phyloP scores from a whole-genome alignment of 768 basidiomycete genomes.

The Ramaria sp. region DNA sequence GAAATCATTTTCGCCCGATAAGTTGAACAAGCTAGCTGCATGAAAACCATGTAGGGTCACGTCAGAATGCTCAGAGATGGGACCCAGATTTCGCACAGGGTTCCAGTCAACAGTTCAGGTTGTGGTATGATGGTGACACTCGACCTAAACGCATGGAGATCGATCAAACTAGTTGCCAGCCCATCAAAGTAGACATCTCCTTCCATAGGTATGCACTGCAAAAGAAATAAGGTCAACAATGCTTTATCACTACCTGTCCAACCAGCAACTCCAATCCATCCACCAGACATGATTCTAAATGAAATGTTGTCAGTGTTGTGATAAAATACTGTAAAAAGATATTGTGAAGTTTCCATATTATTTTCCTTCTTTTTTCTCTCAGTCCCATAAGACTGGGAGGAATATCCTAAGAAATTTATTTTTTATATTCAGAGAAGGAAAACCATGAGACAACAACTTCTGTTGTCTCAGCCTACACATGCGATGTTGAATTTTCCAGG shows the following conservation, averaged over 20 bases:
- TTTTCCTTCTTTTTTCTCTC: no score
- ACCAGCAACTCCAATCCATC: slow-evolving; percentile 31
- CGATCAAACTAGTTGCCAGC: slow-evolving; percentile 34
- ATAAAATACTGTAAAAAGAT: no score
- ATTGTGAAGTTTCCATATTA: no score
- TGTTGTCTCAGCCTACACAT: no score
- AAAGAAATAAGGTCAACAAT: slow-evolving; percentile 23
- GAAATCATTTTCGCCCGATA: slow-evolving; percentile 12
- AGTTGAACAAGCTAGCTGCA: slow-evolving; percentile 24
- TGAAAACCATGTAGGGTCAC: slow-evolving; percentile 28
- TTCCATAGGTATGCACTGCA: slow-evolving; percentile 28
- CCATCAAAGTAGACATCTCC: slow-evolving; percentile 32
- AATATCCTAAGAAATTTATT: no score
- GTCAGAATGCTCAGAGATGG: slow-evolving; percentile 39
- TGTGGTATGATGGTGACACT: slow-evolving; percentile 49
- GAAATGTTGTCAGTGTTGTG: slow-evolving; percentile 29
- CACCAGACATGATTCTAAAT: slow-evolving; percentile 30
- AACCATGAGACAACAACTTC: no score
- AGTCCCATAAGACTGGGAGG: no score
- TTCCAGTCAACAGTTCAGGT: slow-evolving; percentile 22
- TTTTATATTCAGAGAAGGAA: no score
- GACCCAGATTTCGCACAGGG: slow-evolving; percentile 32
- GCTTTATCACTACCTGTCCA: slow-evolving; percentile 7
- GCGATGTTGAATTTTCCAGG: no score
- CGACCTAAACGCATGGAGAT: slow-evolving; percentile 43